Base-by-base conservation (phyloP, 1,284 basidiomycete genomes). In the Psilocybe mexicana region DNA sequence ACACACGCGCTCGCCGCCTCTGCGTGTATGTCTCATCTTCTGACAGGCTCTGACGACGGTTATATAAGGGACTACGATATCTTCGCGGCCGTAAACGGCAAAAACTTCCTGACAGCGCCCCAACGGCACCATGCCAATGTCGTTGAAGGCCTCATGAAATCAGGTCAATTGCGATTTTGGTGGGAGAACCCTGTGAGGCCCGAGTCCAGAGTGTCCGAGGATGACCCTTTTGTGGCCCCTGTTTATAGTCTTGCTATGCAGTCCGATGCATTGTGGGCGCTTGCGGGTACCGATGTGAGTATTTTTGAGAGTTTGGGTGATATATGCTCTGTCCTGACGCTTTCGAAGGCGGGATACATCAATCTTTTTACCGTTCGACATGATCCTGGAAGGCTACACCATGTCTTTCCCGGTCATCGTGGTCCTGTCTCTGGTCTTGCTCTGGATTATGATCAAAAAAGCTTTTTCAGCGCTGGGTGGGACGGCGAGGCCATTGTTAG, bases 1-100 rank as follows among this genome's bases (percentile, higher is more conserved):
- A 94, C 93, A 0, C 93, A 97, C 74, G 83, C 92, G 11, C 83
- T 98, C 24, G 88, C 94, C 1, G 79, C 92, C 3, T 93, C 93
- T 0, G 74, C 84, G n/a, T 97, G 96, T 73, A 87, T 94, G 80
- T 87, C 90, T 26, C 93, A 96, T 68, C 79, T 98, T 11, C 75
- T 98, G 47, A 94, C 94, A 3, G 96, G 95, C 42, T 93, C 93
- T 8, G 89, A 95, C 61, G 96, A 98, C 72, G 96, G 96, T 8
- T 95, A 94, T 67, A 89, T 98, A 46, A 86, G 96, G 43, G 86
- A 93, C 73, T 98, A 97, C 76, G 95, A 98, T 72, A 85, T 96
- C 53, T 96, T 93, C 74, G 74, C 89, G 25, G 89, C 92, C 46
- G 88, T 94, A 52, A 98, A 97, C 69, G 88, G 93, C 57, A 92